A percentile compares a stretch with the other conserved stretches of the same genome.
Evolutionary conservation across 2,329 filamentous ascomycete genomes (phyloP).

Genomic region (Aspergillus pseudonomiae): DNA sequence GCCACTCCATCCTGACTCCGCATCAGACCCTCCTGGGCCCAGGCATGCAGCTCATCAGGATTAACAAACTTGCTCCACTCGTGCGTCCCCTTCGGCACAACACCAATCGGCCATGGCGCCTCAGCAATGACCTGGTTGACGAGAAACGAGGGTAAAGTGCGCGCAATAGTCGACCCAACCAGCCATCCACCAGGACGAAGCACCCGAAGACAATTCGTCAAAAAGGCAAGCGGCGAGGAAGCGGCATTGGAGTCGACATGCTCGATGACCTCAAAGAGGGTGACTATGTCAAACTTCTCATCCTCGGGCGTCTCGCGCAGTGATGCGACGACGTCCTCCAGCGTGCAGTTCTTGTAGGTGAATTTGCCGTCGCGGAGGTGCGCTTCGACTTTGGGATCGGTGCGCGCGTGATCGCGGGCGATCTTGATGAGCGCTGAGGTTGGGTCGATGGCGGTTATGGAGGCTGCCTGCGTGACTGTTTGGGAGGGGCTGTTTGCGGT

Average conservation of each 20-base stretch:
- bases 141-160: constrained; percentile 85
- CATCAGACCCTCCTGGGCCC: constrained; percentile 48
- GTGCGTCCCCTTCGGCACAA: constrained; percentile 91
- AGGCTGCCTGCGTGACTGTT: constrained; percentile 42
- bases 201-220: constrained; percentile 59
- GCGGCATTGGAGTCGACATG: constrained; percentile 77
- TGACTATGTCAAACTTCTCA: constrained; percentile 72
- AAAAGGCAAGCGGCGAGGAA: constrained; percentile 76
- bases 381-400: constrained; percentile 67
- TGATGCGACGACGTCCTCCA: constrained; percentile 60
- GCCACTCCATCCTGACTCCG: constrained; percentile 50
- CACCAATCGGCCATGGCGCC: constrained; percentile 67
- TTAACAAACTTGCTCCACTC: constrained; percentile 98
- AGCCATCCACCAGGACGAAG: constrained; percentile 92
- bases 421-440: constrained; percentile 55
- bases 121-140: constrained; percentile 93
- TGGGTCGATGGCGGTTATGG: constrained; percentile 51
- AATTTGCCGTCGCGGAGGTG: constrained; percentile 59
- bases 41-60: constrained; percentile 64
- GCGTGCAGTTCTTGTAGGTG: constrained; percentile 72
- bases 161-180: constrained; percentile 86
- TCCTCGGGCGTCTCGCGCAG: constrained; percentile 30
- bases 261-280: constrained; percentile 92
- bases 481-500: constrained; percentile 3
- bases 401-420: constrained; percentile 73